phyloP scores from a whole-genome alignment of 179 eudicot genomes.

The Silene vulgaris region DNA sequence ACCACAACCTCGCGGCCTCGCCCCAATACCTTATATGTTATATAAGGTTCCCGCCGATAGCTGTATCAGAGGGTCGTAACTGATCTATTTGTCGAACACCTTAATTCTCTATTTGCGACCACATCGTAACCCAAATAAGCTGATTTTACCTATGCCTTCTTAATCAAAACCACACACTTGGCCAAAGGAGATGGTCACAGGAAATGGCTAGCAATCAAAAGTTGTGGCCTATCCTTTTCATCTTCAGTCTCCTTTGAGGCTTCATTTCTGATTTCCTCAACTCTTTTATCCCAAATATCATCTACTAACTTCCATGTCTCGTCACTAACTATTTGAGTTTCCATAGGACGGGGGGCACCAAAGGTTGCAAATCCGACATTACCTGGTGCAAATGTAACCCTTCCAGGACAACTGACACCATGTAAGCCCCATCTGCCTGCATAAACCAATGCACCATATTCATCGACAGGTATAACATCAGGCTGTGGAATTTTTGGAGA shows the following conservation, averaged over 20 bases:
- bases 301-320: slow-evolving; percentile 81
- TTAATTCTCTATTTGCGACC: neutral
- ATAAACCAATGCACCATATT: slow-evolving; percentile 72
- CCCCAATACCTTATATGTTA: too few species aligned
- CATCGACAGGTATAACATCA: slow-evolving; percentile 53
- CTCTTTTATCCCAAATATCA: slow-evolving; percentile 60
- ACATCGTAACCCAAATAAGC: neutral
- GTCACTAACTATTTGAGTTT: slow-evolving; percentile 71
- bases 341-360: slow-evolving; percentile 92
- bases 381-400: slow-evolving; percentile 91
- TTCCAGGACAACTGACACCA: slow-evolving; percentile 79
- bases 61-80: neutral
- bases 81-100: neutral
- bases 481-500: slow-evolving; percentile 67
- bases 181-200: slow-evolving; percentile 29
- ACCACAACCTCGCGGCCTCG: too few species aligned
- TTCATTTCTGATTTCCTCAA: slow-evolving; percentile 53
- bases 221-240: slow-evolving; percentile 53
- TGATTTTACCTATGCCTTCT: too few species aligned
- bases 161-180: too few species aligned
- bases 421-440: slow-evolving; percentile 87
- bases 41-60: too few species aligned
- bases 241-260: slow-evolving; percentile 47
- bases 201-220: slow-evolving; percentile 77
- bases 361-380: slow-evolving; percentile 76